Evolutionary conservation across 148 eudicot species (phyloP).

Genomic region (Heliosperma pusillum): DNA sequence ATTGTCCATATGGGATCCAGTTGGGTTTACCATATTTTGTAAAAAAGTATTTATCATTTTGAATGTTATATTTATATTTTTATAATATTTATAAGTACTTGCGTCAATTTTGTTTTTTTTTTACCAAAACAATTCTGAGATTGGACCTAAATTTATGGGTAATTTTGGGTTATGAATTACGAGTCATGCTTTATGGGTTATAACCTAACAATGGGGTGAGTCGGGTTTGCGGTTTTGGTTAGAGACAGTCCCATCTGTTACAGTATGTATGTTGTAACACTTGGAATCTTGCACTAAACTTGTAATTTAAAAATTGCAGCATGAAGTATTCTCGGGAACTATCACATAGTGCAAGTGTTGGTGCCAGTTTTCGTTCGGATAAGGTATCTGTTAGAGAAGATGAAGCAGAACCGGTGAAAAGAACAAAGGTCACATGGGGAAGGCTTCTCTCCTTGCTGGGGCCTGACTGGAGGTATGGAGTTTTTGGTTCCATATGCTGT

Average conservation of each 20-base stretch:
- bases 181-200: background rate
- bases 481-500: conserved; percentile 68
- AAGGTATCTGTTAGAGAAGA: conserved; percentile 57
- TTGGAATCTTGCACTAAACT: conserved; percentile 1
- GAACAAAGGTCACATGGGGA: conserved; percentile 45
- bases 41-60: too few relatives aligned
- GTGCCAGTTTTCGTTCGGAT: conserved; percentile 83
- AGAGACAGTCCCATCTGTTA: background rate
- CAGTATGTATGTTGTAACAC: background rate
- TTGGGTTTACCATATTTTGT: background rate
- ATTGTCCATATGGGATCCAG: background rate
- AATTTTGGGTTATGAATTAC: background rate
- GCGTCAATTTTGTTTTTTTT: too few relatives aligned
- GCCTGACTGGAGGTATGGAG: conserved; percentile 82
- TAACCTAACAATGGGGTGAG: background rate
- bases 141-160: background rate
- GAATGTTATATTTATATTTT: too few relatives aligned
- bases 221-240: background rate
- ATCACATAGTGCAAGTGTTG: conserved; percentile 61
- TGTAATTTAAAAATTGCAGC: conserved; percentile 37
- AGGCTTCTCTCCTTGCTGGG: conserved; percentile 78
- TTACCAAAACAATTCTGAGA: background rate
- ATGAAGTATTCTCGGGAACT: conserved; percentile 61
- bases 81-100: too few relatives aligned
- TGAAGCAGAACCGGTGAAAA: conserved; percentile 35